phyloP scores from a whole-genome alignment of 2,329 filamentous ascomycete genomes.

The Amesomyces nigricolor region DNA sequence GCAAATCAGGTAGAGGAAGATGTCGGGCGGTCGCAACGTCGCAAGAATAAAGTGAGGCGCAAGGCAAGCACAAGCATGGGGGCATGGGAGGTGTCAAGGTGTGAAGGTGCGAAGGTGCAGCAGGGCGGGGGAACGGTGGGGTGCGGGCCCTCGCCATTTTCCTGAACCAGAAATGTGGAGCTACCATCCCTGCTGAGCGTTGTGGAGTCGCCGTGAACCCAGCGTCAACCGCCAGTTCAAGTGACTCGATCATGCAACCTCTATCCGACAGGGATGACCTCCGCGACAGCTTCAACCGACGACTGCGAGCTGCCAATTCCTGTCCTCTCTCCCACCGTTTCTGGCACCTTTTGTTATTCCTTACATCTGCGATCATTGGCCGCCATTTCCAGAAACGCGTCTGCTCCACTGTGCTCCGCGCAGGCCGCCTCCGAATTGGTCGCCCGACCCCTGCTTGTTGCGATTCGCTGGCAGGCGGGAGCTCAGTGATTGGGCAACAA shows the following conservation, averaged over 20 bases:
- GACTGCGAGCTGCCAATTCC: neutral
- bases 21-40: conserved; percentile 1
- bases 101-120: conserved; percentile 7
- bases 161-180: conserved; percentile 6
- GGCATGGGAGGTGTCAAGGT: neutral
- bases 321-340: neutral
- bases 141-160: conserved; percentile 10
- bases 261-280: neutral
- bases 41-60: conserved; percentile 26
- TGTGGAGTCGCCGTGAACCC: neutral
- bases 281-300: neutral
- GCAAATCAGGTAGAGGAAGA: conserved; percentile 11
- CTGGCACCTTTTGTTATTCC: conserved; percentile 18
- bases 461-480: conserved; percentile 12
- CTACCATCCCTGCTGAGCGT: conserved; percentile 11
- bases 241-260: conserved; percentile 20
- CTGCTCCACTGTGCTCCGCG: conserved; percentile 9
- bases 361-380: conserved; percentile 16
- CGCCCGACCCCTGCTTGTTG: conserved; percentile 18
- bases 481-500: conserved; percentile 23
- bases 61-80: conserved; percentile 11
- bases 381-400: conserved; percentile 20
- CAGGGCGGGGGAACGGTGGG: conserved; percentile 10
- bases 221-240: too few relatives aligned
- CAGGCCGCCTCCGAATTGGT: conserved; percentile 18